Conservation (phyloP, 2,329 filamentous ascomycete genomes). For the Apiospora kogelbergensis region DNA sequence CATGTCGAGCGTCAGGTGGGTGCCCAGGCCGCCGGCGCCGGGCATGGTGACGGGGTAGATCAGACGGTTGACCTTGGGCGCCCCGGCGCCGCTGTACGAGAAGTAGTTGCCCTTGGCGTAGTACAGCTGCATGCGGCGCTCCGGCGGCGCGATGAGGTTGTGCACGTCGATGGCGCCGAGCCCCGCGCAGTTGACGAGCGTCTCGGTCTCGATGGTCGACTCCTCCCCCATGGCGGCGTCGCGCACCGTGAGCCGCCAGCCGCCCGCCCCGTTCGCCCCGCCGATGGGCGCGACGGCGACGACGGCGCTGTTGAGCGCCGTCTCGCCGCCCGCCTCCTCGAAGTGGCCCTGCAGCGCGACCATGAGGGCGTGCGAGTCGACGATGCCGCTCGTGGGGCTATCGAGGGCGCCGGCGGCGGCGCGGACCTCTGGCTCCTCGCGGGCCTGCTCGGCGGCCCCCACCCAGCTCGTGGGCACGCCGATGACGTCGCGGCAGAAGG, state of each 20-base stretch:
- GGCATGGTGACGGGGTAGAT: constrained; percentile 86
- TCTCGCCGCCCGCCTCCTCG: constrained; percentile 72
- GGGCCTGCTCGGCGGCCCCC: constrained; percentile 56
- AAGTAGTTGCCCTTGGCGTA: constrained; percentile 98
- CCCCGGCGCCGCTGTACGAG: constrained; percentile 66
- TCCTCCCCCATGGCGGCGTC: constrained; percentile 47
- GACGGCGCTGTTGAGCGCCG: constrained; percentile 70
- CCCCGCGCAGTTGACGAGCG: constrained; percentile 82
- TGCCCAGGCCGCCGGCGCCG: constrained; percentile 82
- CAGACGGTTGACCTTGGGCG: constrained; percentile 67
- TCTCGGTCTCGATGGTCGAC: constrained; percentile 68
- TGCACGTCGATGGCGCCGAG: constrained; percentile 73
- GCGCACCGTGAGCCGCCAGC: constrained; percentile 67
- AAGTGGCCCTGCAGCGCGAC: constrained; percentile 73
- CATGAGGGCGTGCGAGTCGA: constrained; percentile 88
- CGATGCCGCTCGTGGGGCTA: constrained; percentile 81
- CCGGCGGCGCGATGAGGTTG: constrained; percentile 73
- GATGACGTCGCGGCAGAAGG: constrained; percentile 39
- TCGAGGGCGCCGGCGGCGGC: constrained; percentile 77
- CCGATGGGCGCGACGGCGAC: constrained; percentile 53
- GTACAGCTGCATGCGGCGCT: constrained; percentile 60
- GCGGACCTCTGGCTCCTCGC: constrained; percentile 72
- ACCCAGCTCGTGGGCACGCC: constrained; percentile 74
- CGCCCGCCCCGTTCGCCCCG: constrained; percentile 45
- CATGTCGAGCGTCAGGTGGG: constrained; percentile 90